These are phyloP conservation scores for Coniferiporia weirii DNA, from an alignment of 1,284 basidiomycete genomes.

Conservation along the genomic window DNA sequence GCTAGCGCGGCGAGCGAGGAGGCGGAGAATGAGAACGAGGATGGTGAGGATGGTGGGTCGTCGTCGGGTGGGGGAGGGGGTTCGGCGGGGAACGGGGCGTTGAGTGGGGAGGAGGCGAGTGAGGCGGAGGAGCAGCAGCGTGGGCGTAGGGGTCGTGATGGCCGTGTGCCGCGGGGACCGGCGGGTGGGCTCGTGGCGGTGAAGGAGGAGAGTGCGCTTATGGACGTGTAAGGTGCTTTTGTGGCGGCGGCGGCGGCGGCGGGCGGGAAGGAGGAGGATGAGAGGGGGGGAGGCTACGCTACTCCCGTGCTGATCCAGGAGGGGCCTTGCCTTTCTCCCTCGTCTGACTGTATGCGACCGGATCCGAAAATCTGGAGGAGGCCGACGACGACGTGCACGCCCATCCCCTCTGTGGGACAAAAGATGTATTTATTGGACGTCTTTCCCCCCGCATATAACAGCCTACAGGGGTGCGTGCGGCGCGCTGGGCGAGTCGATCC, in stretches of 20 bases:
- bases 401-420: too few relatives aligned
- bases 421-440: too few relatives aligned
- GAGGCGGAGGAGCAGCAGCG: not conserved
- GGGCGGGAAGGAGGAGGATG: not conserved
- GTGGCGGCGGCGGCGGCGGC: not conserved
- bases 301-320: not conserved
- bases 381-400: too few relatives aligned
- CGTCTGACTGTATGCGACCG: too few relatives aligned
- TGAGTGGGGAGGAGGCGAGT: conserved; percentile 1
- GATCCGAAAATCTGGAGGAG: too few relatives aligned
- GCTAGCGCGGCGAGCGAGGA: conserved; percentile 14
- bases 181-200: conserved; percentile 11
- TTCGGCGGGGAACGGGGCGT: conserved; percentile 13
- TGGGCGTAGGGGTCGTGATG: conserved; percentile 7
- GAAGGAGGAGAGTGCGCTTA: conserved; percentile 17
- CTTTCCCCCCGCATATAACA: too few relatives aligned
- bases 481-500: too few relatives aligned
- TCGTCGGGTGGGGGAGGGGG: not conserved
- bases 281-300: not conserved
- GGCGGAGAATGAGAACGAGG: not conserved
- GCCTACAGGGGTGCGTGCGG: too few relatives aligned
- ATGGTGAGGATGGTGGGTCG: conserved; percentile 12
- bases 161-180: not conserved
- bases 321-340: not conserved
- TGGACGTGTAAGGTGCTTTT: conserved; percentile 10